Evolutionary conservation across 345 rosid species (phyloP).

Genomic region (Cardamine chenopodiifolia): DNA sequence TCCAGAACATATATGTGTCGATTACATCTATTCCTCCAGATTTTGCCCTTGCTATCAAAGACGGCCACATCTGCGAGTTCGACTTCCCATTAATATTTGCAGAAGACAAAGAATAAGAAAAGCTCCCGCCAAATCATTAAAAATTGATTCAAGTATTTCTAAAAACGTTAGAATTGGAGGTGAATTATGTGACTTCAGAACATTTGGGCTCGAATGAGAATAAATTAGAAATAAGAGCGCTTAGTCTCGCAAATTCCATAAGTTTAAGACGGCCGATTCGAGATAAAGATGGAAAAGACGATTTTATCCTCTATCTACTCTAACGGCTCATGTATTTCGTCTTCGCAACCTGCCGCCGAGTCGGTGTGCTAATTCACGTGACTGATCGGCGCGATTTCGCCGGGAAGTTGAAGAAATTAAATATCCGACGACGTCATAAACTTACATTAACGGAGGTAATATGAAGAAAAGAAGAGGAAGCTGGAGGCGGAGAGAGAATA

Average conservation of each 20-base stretch:
- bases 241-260: background rate
- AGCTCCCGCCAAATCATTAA: constrained; percentile 28
- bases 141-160: no score
- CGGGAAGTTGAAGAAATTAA: background rate
- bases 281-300: constrained; percentile 16
- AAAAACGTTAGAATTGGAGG: background rate
- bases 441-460: background rate
- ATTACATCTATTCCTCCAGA: constrained; percentile 87
- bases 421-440: background rate
- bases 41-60: constrained; percentile 73
- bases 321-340: constrained; percentile 33
- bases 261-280: constrained; percentile 25
- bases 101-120: constrained; percentile 14
- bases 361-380: constrained; percentile 34
- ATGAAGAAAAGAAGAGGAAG: constrained; percentile 2
- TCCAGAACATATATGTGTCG: constrained; percentile 91
- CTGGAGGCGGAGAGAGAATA: constrained; percentile 20
- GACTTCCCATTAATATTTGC: constrained; percentile 24
- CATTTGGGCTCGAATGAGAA: background rate
- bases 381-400: background rate
- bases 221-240: background rate
- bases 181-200: background rate
- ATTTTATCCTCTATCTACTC: constrained; percentile 25
- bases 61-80: constrained; percentile 82
- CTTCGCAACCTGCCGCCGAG: constrained; percentile 13